Evolutionary conservation across 345 rosid genomes (phyloP), one percentile per base, ranked within the genome.

Genomic region (Acer saccharum): DNA sequence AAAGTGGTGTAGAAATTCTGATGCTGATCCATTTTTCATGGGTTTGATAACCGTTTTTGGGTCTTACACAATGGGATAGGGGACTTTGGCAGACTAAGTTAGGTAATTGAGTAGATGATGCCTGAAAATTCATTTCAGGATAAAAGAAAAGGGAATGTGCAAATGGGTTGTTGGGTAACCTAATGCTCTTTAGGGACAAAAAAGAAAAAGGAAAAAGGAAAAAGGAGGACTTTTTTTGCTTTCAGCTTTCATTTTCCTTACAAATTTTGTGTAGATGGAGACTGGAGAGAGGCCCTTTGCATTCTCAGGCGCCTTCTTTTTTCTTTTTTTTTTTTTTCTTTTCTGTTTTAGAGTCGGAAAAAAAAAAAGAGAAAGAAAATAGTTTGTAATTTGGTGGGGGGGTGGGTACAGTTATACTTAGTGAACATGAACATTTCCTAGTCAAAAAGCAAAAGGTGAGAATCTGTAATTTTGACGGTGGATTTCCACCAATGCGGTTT

Each of bases 391-490:
- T 54, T 76, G 72, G 72, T n/a, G 65, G 68, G 35, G 76, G 69
- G 66, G 73, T 67, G 69, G 76, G 61, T 44, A 66, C 65, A 55
- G 74, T 32, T 67, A 76, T 76, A 76, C 72, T 76, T 55, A 20
- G 71, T 76, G 78, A 67, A 55, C 66, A 39, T 16, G 72, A 39
- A 57, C 72, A 54, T 66, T 66, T 54, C 72, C 72, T 66, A 21
- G 39, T 35, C 21, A 46, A 44, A 27, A 35, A 43, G 66, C 27
- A 44, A 29, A 35, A 43, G 66, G 25, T 52, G 72, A 66, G 79
- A 35, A 62, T 71, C 63, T 82, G 85, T 87, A 84, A 79, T 82
- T 81, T 85, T 88, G 81, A 81, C 58, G 86, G 87, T 83, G 84
- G 83, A 76, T 81, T 81, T 80, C 80, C 79, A 65, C 81, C 88